Evolutionary conservation across 163 green algal species (phyloP), one percentile per base, ranked within the genome.

Genomic region (Prototheca wickerhamii): DNA sequence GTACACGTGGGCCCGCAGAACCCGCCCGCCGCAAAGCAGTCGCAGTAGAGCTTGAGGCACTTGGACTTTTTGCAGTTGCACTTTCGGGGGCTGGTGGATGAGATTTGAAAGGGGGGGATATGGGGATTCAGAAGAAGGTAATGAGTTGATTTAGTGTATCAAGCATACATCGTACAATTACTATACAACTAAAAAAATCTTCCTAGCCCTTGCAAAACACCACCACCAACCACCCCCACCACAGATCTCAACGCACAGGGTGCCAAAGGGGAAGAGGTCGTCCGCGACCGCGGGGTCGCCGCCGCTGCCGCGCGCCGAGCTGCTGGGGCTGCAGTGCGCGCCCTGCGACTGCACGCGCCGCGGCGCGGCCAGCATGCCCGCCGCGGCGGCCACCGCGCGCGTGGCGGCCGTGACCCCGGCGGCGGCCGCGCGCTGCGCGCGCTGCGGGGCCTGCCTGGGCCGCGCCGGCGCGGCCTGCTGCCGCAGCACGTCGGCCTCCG

Each of bases 31-130:
- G 81, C 76, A 64, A 94, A 94, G 78, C 86, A 94, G 61, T 94
- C 86, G 63, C 86, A 94, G 76, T 94, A 98, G 70, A 98, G 81
- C 77, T 98, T 98, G 1, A 98, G 80, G 80, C 92, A 98, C 43
- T 86, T 78, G 5, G 82, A 92, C 68, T 96, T 96, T 73, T 95
- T 95, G 86, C 92, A 98, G 67, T 95, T 95, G 67, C 43, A 54
- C 34, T 62, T 54, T 6, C 46, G 46, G 15, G 46, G 12, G 23
- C 46, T 28, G 46, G 12, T n/a, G n/a, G n/a, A n/a, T n/a, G n/a
- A 21, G 10, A 44, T 44, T 10, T 44, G 37, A 15, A 44, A 1
- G 37, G 15, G 37, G 37, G 37, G 37, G 10, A 15, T 15, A 44
- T 15, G 37, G 1, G 37, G 10, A 44, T 44, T 15, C 15, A 15